These are phyloP conservation scores for Didymella keratinophila DNA, from an alignment of 2,329 filamentous ascomycete genomes.

Conservation along the genomic window DNA sequence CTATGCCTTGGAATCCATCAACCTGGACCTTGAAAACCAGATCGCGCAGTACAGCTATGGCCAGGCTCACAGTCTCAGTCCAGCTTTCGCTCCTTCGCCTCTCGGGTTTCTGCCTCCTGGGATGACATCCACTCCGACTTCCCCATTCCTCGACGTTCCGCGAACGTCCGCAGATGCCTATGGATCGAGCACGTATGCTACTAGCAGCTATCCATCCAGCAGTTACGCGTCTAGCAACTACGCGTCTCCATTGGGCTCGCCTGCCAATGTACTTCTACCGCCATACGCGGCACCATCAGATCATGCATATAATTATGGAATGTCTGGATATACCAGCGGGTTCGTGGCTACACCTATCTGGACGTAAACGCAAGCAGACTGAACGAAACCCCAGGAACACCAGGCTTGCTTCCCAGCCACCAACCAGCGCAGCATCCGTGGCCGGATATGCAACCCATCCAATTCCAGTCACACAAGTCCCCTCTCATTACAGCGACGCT, in stretches of 20 bases:
- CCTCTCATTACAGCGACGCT: slow-evolving; percentile 33
- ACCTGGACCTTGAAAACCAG: slow-evolving; percentile 51
- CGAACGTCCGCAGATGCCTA: slow-evolving; percentile 36
- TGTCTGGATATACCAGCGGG: slow-evolving; percentile 54
- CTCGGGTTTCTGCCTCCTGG: slow-evolving; percentile 51
- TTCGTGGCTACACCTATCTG: slow-evolving; percentile 55
- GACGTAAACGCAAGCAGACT: slow-evolving; percentile 52
- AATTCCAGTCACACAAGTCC: slow-evolving; percentile 27
- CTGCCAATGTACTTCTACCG: slow-evolving; percentile 41
- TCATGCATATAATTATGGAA: slow-evolving; percentile 52
- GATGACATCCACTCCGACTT: slow-evolving; percentile 45
- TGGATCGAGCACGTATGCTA: slow-evolving; percentile 41
- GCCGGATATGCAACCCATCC: slow-evolving; percentile 29
- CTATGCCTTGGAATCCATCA: slow-evolving; percentile 50
- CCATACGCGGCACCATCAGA: slow-evolving; percentile 50
- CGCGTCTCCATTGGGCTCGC: slow-evolving; percentile 49
- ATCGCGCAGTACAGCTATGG: slow-evolving; percentile 53
- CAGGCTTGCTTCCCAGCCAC: slow-evolving; percentile 39
- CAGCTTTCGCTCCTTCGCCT: slow-evolving; percentile 59
- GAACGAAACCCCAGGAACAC: slow-evolving; percentile 53
- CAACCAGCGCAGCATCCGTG: slow-evolving; percentile 30
- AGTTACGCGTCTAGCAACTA: slow-evolving; percentile 39
- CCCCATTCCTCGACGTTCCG: slow-evolving; percentile 58
- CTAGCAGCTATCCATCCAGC: slow-evolving; percentile 42
- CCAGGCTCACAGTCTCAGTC: slow-evolving; percentile 54